Conservation (phyloP, 2,329 filamentous ascomycete genomes). For the Neofusicoccum parvum region DNA sequence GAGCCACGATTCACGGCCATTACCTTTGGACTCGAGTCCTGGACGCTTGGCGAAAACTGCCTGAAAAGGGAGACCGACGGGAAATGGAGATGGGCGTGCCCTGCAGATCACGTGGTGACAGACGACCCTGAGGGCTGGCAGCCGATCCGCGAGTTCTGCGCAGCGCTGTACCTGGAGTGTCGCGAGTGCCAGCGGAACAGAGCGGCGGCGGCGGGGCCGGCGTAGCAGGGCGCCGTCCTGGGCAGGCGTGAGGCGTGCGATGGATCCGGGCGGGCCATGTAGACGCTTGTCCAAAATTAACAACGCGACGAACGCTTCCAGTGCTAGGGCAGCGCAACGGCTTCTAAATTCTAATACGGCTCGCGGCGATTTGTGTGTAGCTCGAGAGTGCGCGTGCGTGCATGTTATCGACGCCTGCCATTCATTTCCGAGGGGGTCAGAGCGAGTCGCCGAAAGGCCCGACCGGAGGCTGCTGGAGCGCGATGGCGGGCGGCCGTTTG, state of each 20-base stretch:
- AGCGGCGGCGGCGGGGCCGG: not conserved
- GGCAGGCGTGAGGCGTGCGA: too few species aligned
- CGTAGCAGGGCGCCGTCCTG: not conserved
- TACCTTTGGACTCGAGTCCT: constrained; percentile 38
- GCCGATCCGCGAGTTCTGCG: constrained; percentile 24
- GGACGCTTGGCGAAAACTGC: constrained; percentile 40
- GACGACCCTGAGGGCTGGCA: constrained; percentile 24
- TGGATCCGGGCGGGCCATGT: not conserved
- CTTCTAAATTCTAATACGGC: not conserved
- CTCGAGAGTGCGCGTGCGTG: not conserved
- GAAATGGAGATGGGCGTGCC: constrained; percentile 39
- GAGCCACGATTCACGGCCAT: constrained; percentile 30
- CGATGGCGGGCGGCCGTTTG: not conserved
- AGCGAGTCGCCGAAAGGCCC: not conserved
- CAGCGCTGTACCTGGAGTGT: constrained; percentile 22
- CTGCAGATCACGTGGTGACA: constrained; percentile 30
- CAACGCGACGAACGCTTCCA: not conserved
- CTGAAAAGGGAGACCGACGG: constrained; percentile 30
- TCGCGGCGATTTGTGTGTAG: not conserved
- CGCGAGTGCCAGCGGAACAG: constrained; percentile 11
- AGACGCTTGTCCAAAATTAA: not conserved
- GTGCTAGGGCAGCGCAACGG: not conserved
- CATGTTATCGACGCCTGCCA: not conserved
- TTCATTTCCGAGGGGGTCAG: constrained; percentile 1
- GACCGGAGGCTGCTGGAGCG: not conserved